phyloP scores from a whole-genome alignment of 1,284 basidiomycete genomes.

The Cryptococcus sp. region DNA sequence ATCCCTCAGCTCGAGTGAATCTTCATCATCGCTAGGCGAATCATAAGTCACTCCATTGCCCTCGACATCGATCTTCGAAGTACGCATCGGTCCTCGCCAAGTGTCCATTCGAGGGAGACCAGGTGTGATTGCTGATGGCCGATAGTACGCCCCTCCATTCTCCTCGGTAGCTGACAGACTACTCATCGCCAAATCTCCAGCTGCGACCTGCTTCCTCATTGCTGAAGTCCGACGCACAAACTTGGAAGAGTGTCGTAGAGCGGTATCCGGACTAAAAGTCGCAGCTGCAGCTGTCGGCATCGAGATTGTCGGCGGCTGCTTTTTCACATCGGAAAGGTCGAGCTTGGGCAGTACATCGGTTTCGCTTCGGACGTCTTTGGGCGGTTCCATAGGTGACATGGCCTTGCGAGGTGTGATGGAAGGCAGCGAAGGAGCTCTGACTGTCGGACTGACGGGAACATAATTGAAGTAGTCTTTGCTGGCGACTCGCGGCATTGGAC shows the following conservation, averaged over 20 bases:
- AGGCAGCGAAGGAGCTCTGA: slow-evolving; percentile 34
- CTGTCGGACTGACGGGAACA: slow-evolving; percentile 35
- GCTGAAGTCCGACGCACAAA: slow-evolving; percentile 30
- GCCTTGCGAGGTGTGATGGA: slow-evolving; percentile 25
- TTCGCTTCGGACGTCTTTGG: not conserved
- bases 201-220: slow-evolving; percentile 45
- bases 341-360: slow-evolving; percentile 10
- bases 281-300: slow-evolving; percentile 8
- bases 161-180: slow-evolving; percentile 20
- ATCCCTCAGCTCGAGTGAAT: slow-evolving; percentile 74
- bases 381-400: slow-evolving; percentile 20
- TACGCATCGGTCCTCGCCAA: slow-evolving; percentile 25
- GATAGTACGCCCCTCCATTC: slow-evolving; percentile 35
- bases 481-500: slow-evolving; percentile 13
- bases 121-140: slow-evolving; percentile 35
- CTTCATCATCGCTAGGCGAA: slow-evolving; percentile 6
- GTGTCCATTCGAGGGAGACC: slow-evolving; percentile 42
- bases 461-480: slow-evolving; percentile 46
- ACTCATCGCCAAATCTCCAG: slow-evolving; percentile 53
- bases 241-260: slow-evolving; percentile 15
- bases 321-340: not conserved
- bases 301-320: not conserved
- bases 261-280: slow-evolving; percentile 25
- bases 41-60: not conserved
- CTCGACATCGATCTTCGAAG: slow-evolving; percentile 9